Conservation (phyloP, 176 grass and related monocot species). For the Zizania latifolia region DNA sequence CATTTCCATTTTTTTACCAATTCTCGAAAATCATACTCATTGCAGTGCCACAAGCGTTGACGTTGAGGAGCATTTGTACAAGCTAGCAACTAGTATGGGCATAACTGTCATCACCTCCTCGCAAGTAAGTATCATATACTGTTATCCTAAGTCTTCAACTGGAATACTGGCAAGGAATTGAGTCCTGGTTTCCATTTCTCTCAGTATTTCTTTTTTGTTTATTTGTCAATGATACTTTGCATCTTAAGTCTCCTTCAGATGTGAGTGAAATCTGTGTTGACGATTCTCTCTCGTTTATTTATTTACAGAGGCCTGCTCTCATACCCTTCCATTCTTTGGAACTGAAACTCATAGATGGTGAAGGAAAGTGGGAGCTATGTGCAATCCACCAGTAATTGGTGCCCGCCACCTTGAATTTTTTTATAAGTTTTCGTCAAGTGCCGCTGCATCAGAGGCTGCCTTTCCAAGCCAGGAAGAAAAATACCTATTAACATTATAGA, state of each 20-base stretch:
- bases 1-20: not conserved
- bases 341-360: constrained; percentile 89
- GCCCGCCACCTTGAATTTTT: not conserved
- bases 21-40: constrained; percentile 22
- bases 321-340: constrained; percentile 93
- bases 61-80: constrained; percentile 96
- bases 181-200: not conserved
- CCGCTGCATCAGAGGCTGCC: too few relatives aligned
- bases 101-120: constrained; percentile 97
- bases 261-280: not conserved
- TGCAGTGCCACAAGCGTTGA: constrained; percentile 92
- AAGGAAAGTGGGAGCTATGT: constrained; percentile 93
- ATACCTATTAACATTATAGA: too few relatives aligned
- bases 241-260: not conserved
- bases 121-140: constrained; percentile 48
- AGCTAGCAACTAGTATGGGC: constrained; percentile 74
- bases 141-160: not conserved
- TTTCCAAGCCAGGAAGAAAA: too few relatives aligned
- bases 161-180: not conserved
- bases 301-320: constrained; percentile 80
- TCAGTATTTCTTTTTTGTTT: not conserved
- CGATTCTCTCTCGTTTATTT: not conserved
- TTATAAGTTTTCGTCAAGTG: not conserved
- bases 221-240: not conserved
- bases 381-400: constrained; percentile 51